Conservation (phyloP, 2,329 filamentous ascomycete genomes). For the Penicillium sp. region DNA sequence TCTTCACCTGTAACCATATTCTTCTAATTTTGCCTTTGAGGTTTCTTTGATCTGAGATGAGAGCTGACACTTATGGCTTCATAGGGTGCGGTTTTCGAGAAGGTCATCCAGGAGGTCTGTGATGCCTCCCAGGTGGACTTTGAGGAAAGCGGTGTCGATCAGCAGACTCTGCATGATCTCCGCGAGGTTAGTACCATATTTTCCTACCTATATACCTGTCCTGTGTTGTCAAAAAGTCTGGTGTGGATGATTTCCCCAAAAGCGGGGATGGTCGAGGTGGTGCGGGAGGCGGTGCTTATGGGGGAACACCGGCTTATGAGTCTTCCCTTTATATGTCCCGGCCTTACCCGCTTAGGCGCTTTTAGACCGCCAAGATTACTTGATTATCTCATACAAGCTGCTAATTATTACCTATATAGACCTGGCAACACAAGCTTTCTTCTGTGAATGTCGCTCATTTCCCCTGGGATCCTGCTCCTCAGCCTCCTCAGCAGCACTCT, state of each 20-base stretch:
- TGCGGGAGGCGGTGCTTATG: conserved; percentile 33
- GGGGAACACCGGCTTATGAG: conserved; percentile 35
- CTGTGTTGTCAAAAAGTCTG: conserved; percentile 3
- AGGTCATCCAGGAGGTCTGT: conserved; percentile 88
- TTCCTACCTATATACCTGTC: conserved; percentile 6
- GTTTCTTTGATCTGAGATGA: conserved; percentile 1
- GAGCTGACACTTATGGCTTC: conserved; percentile 23
- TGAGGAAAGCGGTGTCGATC: conserved; percentile 88
- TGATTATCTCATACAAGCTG: conserved; percentile 14
- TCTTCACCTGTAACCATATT: not conserved
- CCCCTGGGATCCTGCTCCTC: conserved; percentile 83
- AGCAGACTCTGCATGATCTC: conserved; percentile 76
- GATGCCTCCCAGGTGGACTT: conserved; percentile 88
- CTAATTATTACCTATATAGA: conserved; percentile 44
- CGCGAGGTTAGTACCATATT: conserved; percentile 59
- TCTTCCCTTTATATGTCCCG: conserved; percentile 35
- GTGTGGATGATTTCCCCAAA: conserved; percentile 18
- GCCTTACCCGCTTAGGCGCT: conserved; percentile 23
- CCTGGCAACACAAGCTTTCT: conserved; percentile 87
- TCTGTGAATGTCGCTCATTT: conserved; percentile 76
- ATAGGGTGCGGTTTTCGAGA: conserved; percentile 70
- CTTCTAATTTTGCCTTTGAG: not conserved
- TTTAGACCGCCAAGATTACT: conserved; percentile 19
- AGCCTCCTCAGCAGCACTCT: conserved; percentile 38
- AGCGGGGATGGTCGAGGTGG: conserved; percentile 25